Base-by-base conservation (phyloP, 2,329 filamentous ascomycete genomes). In the Aspergillus niger region DNA sequence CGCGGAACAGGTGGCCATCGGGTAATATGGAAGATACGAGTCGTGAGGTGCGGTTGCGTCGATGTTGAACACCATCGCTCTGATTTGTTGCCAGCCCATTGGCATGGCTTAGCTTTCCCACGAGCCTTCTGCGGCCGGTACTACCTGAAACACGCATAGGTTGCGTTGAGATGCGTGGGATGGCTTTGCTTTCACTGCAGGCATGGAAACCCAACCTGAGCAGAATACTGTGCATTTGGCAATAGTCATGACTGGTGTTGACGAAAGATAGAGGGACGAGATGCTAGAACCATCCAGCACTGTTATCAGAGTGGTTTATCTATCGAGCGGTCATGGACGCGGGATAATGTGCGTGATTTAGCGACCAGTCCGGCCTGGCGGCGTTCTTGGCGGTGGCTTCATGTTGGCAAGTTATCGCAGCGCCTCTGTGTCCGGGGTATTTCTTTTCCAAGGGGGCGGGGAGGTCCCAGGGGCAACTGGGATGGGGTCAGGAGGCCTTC, bases 11-110 rank as follows among this genome's bases (percentile, higher is more conserved):
- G 43, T 36, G 52, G 38, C 22, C 55, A 59, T 57, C 62, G 64
- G 63, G 60, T 61, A 61, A 61, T 58, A 52, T 51, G 32, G 39
- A 22, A 13, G 26, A 28, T 24, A 53, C 17, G 36, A 57, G n/a
- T 59, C 59, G 56, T 60, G 59, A 47, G 56, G 24, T 30, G 41
- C 50, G 57, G 67, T 67, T 67, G 63, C 61, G 68, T 67, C 53
- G 57, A 58, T 48, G 44, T n/a, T 26, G 38, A 49, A 17, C 8
- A 36, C 58, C 26, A 43, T 32, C 60, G 39, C 43, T 62, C 20
- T 66, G 60, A 69, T 69, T 68, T 53, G 65, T 62, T 67, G 65
- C 67, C 67, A 66, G 61, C 52, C 63, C 64, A 57, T 62, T 65
- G 67, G 66, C 63, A 63, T 63, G 60, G 57, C 60, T 64, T 64